phyloP scores from a whole-genome alignment of 2,329 filamentous ascomycete genomes.

The Trichophyton benhamiae region DNA sequence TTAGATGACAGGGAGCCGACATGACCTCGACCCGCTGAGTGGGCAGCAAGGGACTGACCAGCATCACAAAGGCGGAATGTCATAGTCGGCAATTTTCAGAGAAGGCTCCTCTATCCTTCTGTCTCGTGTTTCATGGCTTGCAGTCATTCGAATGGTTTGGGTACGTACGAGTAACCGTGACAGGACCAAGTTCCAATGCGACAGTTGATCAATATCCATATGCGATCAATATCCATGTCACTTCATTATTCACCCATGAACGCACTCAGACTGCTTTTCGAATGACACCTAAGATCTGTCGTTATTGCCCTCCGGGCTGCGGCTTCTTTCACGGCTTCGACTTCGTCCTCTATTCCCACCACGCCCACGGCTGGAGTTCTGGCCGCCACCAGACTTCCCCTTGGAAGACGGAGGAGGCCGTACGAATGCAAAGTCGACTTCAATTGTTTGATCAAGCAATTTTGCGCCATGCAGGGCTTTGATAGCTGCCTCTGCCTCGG shows the following conservation, averaged over 20 bases:
- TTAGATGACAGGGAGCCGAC: not conserved
- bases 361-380: constrained; percentile 27
- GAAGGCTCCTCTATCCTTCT: not conserved
- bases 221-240: not conserved
- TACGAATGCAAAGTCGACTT: constrained; percentile 55
- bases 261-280: not conserved
- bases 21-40: not conserved
- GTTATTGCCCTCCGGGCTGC: constrained; percentile 32
- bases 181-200: not conserved
- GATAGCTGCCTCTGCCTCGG: constrained; percentile 52
- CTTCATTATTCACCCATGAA: not conserved
- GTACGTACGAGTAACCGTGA: not conserved
- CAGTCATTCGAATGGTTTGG: not conserved
- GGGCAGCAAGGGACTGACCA: not conserved
- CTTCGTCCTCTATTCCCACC: constrained; percentile 30
- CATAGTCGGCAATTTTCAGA: constrained; percentile 1
- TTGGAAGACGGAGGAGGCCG: constrained; percentile 44
- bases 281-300: constrained; percentile 12
- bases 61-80: not conserved
- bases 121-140: not conserved
- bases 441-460: constrained; percentile 53
- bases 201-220: not conserved
- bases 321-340: constrained; percentile 35
- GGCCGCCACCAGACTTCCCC: constrained; percentile 24
- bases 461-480: constrained; percentile 49